phyloP scores from a whole-genome alignment of 1,139 yeast genomes.

The Suhomyces maxii region DNA sequence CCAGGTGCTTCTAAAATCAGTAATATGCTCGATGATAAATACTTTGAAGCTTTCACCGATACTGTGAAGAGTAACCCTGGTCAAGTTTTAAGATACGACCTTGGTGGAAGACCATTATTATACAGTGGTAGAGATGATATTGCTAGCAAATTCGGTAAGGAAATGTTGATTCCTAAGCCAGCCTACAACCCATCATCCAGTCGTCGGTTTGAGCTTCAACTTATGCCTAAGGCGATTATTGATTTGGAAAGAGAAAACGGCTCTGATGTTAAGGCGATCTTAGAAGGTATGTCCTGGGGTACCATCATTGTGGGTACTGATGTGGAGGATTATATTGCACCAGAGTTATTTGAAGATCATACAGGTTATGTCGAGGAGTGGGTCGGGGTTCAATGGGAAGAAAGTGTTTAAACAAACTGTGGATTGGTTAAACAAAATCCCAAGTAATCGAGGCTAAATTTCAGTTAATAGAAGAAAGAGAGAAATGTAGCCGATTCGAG shows the following conservation, averaged over 20 bases:
- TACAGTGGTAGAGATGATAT: conserved; percentile 65
- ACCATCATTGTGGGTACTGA: conserved; percentile 86
- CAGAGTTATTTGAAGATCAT: conserved; percentile 51
- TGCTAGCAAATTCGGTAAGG: conserved; percentile 39
- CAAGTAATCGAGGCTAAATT: no score
- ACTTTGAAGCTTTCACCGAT: conserved; percentile 75
- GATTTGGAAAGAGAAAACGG: conserved; percentile 61
- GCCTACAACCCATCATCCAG: conserved; percentile 60
- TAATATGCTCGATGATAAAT: conserved; percentile 66
- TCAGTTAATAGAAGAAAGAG: no score
- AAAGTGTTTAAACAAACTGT: conserved; percentile 29
- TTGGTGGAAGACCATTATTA: conserved; percentile 71
- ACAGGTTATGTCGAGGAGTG: conserved; percentile 85
- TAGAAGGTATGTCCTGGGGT: conserved; percentile 97
- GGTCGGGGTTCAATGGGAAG: conserved; percentile 97
- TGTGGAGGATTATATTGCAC: conserved; percentile 64
- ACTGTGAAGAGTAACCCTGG: conserved; percentile 77
- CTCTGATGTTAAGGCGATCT: conserved; percentile 40
- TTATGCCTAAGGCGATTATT: conserved; percentile 91
- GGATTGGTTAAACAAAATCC: no score
- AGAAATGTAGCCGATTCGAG: no score
- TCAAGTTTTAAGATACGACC: conserved; percentile 82
- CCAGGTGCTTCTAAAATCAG: conserved; percentile 47
- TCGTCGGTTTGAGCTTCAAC: conserved; percentile 78
- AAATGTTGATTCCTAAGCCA: conserved; percentile 44